Evolutionary conservation across 805 yeast genomes (phyloP), one percentile per base, ranked within the genome.

Genomic region (Nakazawaea anatomiae): DNA sequence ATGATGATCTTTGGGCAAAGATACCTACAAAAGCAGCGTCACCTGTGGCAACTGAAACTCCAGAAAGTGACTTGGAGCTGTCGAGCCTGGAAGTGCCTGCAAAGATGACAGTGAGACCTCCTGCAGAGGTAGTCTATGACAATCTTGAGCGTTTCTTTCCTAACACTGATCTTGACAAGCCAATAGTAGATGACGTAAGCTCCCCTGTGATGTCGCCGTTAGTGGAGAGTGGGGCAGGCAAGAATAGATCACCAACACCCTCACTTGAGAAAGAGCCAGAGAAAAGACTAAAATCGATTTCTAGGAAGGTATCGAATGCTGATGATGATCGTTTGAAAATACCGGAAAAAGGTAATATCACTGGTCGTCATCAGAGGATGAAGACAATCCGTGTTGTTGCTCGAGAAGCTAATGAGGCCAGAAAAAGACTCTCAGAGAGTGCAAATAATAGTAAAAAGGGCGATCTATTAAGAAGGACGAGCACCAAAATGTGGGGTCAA

Each of bases 401-500:
- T 0, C 81, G 85, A 57, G 99, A 94, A 63, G 98, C 97, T 1
- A 74, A 79, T 53, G 82, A 82, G 57, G 80, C 82, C 5, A 71
- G 86, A 34, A 76, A 75, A 47, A 65, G 72, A 48, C 63, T 62
- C 39, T 57, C 67, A 5, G 53, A 55, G 39, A 38, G 48, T n/a
- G 34, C 55, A 2, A 7, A 55, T 28, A 51, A 50, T 25, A 53
- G 52, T 8, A 54, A 46, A 53, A 48, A 55, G 32, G 38, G 60
- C 53, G 58, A 55, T 55, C 65, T 83, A 6, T 64, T 92, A 36
- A 74, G 89, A 55, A 73, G 98, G 51, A 77, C 76, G 50, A 89
- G 94, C 61, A 94, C 99, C 1, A 95, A 94, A 69, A 80, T 94
- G 85, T 94, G 99, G 99, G 99, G 99, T 25, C 90, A 89, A 55